phyloP scores from a whole-genome alignment of 192 early-diverging fungal species.

The Mortierella alpina region DNA sequence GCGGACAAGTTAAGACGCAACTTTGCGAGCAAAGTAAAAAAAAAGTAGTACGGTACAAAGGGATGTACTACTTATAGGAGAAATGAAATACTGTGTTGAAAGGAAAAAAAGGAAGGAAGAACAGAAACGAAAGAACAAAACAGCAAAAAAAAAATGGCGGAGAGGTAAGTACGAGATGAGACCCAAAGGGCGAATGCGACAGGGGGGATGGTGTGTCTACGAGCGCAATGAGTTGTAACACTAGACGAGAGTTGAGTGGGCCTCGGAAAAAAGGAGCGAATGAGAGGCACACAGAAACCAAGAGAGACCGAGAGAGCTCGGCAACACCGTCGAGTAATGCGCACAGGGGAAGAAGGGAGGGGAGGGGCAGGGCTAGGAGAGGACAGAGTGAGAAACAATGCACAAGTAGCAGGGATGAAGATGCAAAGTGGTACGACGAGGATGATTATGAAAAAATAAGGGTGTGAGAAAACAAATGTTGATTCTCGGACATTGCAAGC shows the following conservation, averaged over 20 bases:
- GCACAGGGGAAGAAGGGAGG: not conserved
- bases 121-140: not conserved
- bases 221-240: not conserved
- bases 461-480: not conserved
- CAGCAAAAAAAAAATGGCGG: not conserved
- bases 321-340: not conserved
- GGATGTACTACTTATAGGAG: too few species aligned
- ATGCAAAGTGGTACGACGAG: not conserved
- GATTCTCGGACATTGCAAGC: too few species aligned
- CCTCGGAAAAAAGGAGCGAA: not conserved
- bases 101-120: not conserved
- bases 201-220: slow-evolving; percentile 12
- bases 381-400: too few species aligned
- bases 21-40: too few species aligned
- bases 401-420: too few species aligned
- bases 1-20: too few species aligned
- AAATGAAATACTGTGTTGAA: not conserved
- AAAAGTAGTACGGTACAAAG: too few species aligned
- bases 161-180: not conserved
- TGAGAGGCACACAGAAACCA: not conserved
- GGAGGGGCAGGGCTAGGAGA: not conserved
- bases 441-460: not conserved
- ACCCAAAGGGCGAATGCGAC: not conserved
- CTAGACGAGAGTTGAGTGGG: too few species aligned
- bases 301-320: not conserved